phyloP scores from a whole-genome alignment of 1,284 basidiomycete genomes.

The Xerocomus amazonicus region DNA sequence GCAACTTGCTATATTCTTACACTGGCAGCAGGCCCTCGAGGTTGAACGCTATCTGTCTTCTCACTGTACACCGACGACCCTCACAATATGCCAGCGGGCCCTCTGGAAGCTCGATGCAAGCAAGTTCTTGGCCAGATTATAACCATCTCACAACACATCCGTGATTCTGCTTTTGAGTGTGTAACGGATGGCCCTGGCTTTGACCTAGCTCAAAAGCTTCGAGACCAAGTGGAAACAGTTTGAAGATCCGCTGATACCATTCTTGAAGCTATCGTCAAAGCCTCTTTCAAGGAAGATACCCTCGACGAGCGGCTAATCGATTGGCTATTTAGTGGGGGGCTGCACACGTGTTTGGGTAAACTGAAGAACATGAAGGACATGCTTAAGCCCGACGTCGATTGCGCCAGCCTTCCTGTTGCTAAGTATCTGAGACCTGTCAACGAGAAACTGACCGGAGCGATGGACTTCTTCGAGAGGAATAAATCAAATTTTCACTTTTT shows the following conservation, averaged over 20 bases:
- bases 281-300: neutral
- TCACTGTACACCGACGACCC: no score
- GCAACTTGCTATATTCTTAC: no score
- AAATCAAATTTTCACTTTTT: neutral
- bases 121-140: neutral
- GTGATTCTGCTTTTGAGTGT: neutral
- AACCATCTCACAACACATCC: neutral
- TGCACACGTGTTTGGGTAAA: neutral
- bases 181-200: neutral
- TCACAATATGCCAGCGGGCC: neutral
- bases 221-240: neutral
- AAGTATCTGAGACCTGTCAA: neutral
- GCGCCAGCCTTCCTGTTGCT: neutral
- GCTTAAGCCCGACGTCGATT: neutral
- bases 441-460: neutral
- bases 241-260: neutral
- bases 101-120: neutral
- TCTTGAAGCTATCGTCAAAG: neutral
- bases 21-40: no score
- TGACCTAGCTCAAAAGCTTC: neutral
- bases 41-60: no score
- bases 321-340: neutral
- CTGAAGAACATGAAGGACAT: neutral
- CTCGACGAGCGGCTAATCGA: neutral
- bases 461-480: neutral